Percentiles rank a stretch among this genome's conserved stretches.
Conservation (phyloP, 192 early-diverging fungal species). For the Phlyctochytrium planicorne region DNA sequence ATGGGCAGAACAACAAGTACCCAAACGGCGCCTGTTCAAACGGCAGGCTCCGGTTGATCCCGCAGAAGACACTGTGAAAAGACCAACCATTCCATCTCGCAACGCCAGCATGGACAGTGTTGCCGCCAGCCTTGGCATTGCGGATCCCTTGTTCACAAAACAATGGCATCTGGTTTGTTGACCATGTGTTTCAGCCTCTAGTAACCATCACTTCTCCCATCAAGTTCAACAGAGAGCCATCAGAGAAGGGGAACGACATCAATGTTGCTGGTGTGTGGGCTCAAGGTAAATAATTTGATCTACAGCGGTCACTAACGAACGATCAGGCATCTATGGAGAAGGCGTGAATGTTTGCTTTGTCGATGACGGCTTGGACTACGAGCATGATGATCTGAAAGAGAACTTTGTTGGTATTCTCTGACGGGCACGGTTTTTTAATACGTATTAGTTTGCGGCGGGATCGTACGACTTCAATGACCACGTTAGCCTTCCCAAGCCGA, state of each 20-base stretch:
- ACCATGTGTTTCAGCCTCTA: too few species aligned
- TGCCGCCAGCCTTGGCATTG: slow-evolving; percentile 49
- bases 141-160: slow-evolving; percentile 70
- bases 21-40: slow-evolving; percentile 40
- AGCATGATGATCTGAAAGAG: slow-evolving; percentile 74
- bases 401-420: slow-evolving; percentile 71
- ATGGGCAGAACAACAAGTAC: slow-evolving; percentile 43
- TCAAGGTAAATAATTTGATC: slow-evolving; percentile 58
- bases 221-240: slow-evolving; percentile 33
- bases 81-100: too few species aligned
- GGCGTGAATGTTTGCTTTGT: slow-evolving; percentile 86
- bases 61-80: too few species aligned
- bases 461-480: slow-evolving; percentile 96
- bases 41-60: slow-evolving; percentile 18
- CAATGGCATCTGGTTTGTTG: slow-evolving; percentile 80
- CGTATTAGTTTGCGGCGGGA: slow-evolving; percentile 65
- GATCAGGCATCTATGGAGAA: slow-evolving; percentile 77
- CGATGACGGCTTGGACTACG: slow-evolving; percentile 93
- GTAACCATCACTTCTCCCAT: slow-evolving; percentile 23
- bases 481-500: slow-evolving; percentile 70
- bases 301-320: neutral
- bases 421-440: slow-evolving; percentile 30
- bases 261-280: slow-evolving; percentile 94
- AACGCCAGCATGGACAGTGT: slow-evolving; percentile 13
- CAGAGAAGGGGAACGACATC: slow-evolving; percentile 72